Evolutionary conservation across 2,329 filamentous ascomycete genomes (phyloP), one percentile per base, ranked within the genome.

Genomic region (Acrocalymma vagum): DNA sequence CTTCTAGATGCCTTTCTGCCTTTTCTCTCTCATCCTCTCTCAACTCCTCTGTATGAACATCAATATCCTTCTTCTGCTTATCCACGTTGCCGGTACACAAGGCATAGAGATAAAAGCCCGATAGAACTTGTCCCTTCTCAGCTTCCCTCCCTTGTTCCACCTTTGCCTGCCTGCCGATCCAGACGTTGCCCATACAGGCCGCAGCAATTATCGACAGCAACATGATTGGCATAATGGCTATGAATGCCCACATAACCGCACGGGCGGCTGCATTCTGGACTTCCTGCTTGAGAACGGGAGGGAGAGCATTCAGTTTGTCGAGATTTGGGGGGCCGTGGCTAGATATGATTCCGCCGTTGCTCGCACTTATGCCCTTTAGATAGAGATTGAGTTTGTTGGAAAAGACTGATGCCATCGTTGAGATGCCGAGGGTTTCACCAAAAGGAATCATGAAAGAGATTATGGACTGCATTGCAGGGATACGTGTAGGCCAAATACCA

Each of bases 341-440:
- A 20, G 38, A 44, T 60, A 67, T 38, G n/a, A 34, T 45, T 0
- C 37, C 26, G 5, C 63, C 63, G 14, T 55, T 58, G 4, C 63
- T 29, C 2, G 43, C 34, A 5, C 38, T 51, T n/a, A 71, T 53
- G 42, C 29, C 49, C 33, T 25, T 38, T 4, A 50, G 60, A 38
- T 55, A 73, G 51, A 35, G 46, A 6, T 46, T 35, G 9, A 63
- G 56, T 37, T 78, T 75, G 37, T 88, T 88, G 58, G 86, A 86
- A 63, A 87, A 87, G 2, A 88, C 83, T 7, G 80, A 77, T 10
- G 83, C 78, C 85, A 88, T 87, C 54, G 88, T 76, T 1, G 84
- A 85, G 29, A 87, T 72, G 0, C 79, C 80, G 3, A 88, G 65
- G 0, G 84, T 86, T 9, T 85, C 84, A 3, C 86, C 85, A 16